Conservation (phyloP, 805 yeast species). For the Cyberlindnera mycetangii region DNA sequence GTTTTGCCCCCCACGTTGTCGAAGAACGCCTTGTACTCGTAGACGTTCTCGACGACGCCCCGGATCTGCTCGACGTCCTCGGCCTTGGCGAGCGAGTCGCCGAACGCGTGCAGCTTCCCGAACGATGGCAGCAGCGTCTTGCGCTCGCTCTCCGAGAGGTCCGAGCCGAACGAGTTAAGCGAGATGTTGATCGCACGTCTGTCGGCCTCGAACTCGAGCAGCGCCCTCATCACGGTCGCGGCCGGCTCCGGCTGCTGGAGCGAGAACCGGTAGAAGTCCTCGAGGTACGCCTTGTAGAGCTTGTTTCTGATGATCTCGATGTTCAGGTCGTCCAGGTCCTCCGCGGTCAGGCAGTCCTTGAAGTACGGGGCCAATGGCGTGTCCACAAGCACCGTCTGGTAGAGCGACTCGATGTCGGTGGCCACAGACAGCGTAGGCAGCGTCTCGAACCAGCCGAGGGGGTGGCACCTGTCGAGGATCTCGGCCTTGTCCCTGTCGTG, state of each 20-base stretch:
- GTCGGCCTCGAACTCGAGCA: constrained; percentile 91
- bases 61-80: constrained; percentile 88
- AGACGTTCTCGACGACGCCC: constrained; percentile 56
- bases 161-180: constrained; percentile 84
- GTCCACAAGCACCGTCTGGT: constrained; percentile 88
- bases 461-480: constrained; percentile 87
- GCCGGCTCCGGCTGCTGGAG: constrained; percentile 69
- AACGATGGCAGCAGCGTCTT: constrained; percentile 70
- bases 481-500: constrained; percentile 92
- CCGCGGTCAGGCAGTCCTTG: constrained; percentile 80
- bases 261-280: constrained; percentile 76
- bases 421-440: constrained; percentile 93
- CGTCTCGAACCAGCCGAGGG: constrained; percentile 98
- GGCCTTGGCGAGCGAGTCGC: constrained; percentile 62
- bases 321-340: constrained; percentile 90
- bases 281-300: constrained; percentile 88
- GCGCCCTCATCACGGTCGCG: constrained; percentile 69
- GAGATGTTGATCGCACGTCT: constrained; percentile 90
- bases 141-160: constrained; percentile 71
- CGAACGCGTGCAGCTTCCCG: constrained; percentile 69
- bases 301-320: constrained; percentile 93
- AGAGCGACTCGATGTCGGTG: constrained; percentile 89
- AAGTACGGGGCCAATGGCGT: constrained; percentile 98
- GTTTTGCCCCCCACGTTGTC: constrained; percentile 49
- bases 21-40: constrained; percentile 62